phyloP scores from a whole-genome alignment of 2,329 filamentous ascomycete species.

The Acrodontium crateriforme region DNA sequence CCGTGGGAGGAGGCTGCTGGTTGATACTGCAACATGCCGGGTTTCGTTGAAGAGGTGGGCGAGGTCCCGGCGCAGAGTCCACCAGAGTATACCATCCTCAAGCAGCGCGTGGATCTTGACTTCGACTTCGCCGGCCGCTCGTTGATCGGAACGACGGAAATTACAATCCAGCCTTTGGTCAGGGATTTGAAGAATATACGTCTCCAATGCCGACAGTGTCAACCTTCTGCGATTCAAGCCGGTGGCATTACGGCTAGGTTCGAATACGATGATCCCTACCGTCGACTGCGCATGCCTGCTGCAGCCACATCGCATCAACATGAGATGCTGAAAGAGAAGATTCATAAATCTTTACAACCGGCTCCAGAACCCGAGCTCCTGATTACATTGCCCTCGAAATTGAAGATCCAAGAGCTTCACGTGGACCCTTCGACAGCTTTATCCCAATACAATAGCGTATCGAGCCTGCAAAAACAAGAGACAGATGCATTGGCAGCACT shows the following conservation, averaged over 20 bases:
- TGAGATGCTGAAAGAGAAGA: conserved; percentile 56
- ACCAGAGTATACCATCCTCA: conserved; percentile 47
- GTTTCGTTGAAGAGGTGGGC: conserved; percentile 10
- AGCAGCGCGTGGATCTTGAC: conserved; percentile 81
- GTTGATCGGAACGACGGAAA: conserved; percentile 65
- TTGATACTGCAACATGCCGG: conserved; percentile 13
- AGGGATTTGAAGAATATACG: conserved; percentile 41
- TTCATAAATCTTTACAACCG: conserved; percentile 44
- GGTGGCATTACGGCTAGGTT: conserved; percentile 28
- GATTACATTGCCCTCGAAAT: conserved; percentile 44
- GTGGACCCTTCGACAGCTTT: conserved; percentile 22
- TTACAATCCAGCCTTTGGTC: conserved; percentile 57
- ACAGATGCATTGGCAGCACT: conserved; percentile 20
- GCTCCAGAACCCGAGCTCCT: conserved; percentile 43
- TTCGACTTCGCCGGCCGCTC: conserved; percentile 67
- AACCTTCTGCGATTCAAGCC: conserved; percentile 37
- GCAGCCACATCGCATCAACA: conserved; percentile 57
- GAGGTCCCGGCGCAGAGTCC: conserved; percentile 11
- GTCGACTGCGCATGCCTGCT: conserved; percentile 47
- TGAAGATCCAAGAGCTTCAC: conserved; percentile 49
- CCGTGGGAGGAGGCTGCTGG: not conserved
- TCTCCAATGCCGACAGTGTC: conserved; percentile 50
- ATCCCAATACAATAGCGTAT: conserved; percentile 31
- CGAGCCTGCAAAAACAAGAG: conserved; percentile 18
- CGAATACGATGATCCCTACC: conserved; percentile 50